Base-by-base conservation (phyloP, 1,284 basidiomycete genomes). In the Fistulinella cinereoalba region DNA sequence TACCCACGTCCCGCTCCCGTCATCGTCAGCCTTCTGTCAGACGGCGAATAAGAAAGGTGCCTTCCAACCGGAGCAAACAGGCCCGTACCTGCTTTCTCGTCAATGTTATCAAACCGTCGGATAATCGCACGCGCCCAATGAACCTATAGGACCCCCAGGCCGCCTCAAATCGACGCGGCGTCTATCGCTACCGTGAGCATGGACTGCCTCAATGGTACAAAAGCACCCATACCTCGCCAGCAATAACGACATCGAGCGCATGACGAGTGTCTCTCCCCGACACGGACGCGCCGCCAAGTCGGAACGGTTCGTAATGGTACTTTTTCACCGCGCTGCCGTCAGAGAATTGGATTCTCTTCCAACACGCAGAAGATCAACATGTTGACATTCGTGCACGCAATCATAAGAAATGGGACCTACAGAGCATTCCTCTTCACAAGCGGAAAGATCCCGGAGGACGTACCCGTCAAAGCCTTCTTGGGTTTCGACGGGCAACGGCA, bases 51-150 rank as follows among this genome's bases (percentile, higher is more conserved):
- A 52, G 46, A 47, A 33, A 27, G 10, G 9, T 6, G n/a, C 34
- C 32, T 12, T 13, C 32, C 18, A 47, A 34, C 11, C 15, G 16
- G 37, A 19, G 37, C 46, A 51, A 48, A 43, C 22, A 40, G 25
- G 27, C n/a, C 25, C 63, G 21, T 51, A 71, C 70, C 47, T 55
- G 52, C 49, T 68, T 57, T 45, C 68, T 58, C 38, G 64, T 59
- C 46, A 80, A 56, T 32, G 71, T 67, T 28, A 79, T 65, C 43
- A 80, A 63, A 18, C 79, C 79, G 55, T 81, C 80, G 11, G 69
- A 64, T 46, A 74, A 57, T 33, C 78, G 69, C 40, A 80, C 65
- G 24, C 77, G 74, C 41, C 79, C 80, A 34, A 71, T 55, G 48
- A 76, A 68, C 46, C 62, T 66, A 47, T 66, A 71, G 12, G 58